phyloP scores from a whole-genome alignment of 176 grass and related monocot genomes.

The Triticum turgidum region DNA sequence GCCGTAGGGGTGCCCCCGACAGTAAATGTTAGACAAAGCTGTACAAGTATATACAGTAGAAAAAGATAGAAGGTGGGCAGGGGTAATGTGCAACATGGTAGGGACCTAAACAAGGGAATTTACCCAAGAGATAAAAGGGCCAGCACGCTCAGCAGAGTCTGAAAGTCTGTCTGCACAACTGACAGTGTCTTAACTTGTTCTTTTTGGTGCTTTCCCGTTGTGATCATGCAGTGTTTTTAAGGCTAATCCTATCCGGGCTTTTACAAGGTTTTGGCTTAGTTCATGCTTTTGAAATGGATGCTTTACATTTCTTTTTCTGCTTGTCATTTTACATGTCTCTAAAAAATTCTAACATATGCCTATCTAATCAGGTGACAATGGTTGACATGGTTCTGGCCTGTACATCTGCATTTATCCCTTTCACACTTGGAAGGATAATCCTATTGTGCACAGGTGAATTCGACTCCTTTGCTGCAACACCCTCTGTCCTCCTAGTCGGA shows the following conservation, averaged over 20 bases:
- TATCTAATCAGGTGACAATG: constrained; percentile 9
- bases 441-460: background rate
- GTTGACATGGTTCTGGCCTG: constrained; percentile 18
- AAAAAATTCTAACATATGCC: background rate
- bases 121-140: too few relatives aligned
- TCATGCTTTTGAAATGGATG: background rate
- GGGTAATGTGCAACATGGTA: too few relatives aligned
- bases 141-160: too few relatives aligned
- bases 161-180: background rate
- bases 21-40: too few relatives aligned
- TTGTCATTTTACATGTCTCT: background rate
- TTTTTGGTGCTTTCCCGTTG: background rate
- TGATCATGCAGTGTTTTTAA: background rate
- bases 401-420: constrained; percentile 28
- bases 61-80: too few relatives aligned
- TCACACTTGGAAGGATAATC: constrained; percentile 31
- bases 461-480: background rate
- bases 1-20: too few relatives aligned
- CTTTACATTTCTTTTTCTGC: background rate
- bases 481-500: constrained; percentile 23
- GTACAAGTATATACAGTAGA: too few relatives aligned
- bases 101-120: too few relatives aligned
- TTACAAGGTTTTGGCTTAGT: background rate
- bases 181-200: background rate
- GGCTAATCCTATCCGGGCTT: background rate